These are phyloP conservation scores for Cephalotrichum gorgonifer DNA, from an alignment of 2,329 filamentous ascomycete species.

Conservation along the genomic window DNA sequence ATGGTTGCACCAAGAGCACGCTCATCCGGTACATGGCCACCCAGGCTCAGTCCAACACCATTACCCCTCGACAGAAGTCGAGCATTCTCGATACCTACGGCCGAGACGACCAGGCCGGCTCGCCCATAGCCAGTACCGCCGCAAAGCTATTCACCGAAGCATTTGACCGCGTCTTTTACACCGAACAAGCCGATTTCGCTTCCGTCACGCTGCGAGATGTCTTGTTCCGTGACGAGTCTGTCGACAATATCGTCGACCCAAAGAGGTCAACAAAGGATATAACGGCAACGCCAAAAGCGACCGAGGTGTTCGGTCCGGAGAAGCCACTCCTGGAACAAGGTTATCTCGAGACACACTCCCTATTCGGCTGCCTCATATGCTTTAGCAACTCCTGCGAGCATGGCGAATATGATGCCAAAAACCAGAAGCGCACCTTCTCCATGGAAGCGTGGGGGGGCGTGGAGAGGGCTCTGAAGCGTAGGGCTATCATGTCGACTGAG, in stretches of 20 bases:
- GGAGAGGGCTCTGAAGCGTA: slow-evolving; percentile 3
- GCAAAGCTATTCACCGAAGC: slow-evolving; percentile 44
- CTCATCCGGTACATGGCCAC: slow-evolving; percentile 43
- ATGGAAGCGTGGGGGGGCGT: slow-evolving; percentile 22
- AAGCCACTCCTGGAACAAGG: slow-evolving; percentile 14
- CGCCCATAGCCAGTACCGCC: slow-evolving; percentile 29
- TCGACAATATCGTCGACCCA: slow-evolving; percentile 42
- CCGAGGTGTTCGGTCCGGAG: slow-evolving; percentile 17
- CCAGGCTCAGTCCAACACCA: slow-evolving; percentile 32
- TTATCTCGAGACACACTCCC: slow-evolving; percentile 39
- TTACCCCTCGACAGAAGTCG: slow-evolving; percentile 44
- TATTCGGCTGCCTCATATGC: slow-evolving; percentile 48
- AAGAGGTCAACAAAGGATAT: slow-evolving; percentile 41
- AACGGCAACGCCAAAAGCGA: slow-evolving; percentile 17
- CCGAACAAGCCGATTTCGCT: slow-evolving; percentile 17
- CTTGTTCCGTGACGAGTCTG: slow-evolving; percentile 39
- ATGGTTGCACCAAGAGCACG: slow-evolving; percentile 35
- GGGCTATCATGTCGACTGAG: slow-evolving; percentile 4
- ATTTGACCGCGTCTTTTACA: slow-evolving; percentile 44
- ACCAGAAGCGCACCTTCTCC: slow-evolving; percentile 42
- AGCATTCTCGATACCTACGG: slow-evolving; percentile 38
- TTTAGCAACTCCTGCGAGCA: slow-evolving; percentile 52
- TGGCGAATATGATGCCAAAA: slow-evolving; percentile 45
- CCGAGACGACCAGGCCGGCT: slow-evolving; percentile 23
- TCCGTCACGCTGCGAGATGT: slow-evolving; percentile 40